Evolutionary conservation across 257 asterid genomes (phyloP).

Genomic region (Solanum medicagineum): DNA sequence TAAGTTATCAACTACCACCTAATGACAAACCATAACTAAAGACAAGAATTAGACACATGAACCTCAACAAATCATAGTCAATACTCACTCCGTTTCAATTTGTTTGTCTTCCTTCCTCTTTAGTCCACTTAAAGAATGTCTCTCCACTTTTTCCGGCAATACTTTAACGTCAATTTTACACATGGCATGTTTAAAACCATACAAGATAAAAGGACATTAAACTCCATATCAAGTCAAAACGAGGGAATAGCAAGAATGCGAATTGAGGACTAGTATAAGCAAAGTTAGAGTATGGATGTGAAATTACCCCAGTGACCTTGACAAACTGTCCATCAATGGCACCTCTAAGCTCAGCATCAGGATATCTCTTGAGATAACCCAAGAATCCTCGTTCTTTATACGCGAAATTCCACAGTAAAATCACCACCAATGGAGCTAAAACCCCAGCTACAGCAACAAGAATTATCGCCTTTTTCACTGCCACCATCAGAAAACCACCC

Average conservation of each 20-base stretch:
- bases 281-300: not conserved
- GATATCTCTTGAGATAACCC: slow-evolving; percentile 42
- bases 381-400: slow-evolving; percentile 33
- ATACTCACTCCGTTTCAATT: not conserved
- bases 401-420: slow-evolving; percentile 49
- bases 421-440: slow-evolving; percentile 26
- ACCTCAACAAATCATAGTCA: not conserved
- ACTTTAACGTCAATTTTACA: not conserved
- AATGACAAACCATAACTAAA: not conserved
- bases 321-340: slow-evolving; percentile 88
- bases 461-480: slow-evolving; percentile 63
- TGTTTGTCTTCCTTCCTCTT: not conserved
- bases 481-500: slow-evolving; percentile 69
- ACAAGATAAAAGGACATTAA: not conserved
- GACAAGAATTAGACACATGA: not conserved
- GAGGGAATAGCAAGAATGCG: not conserved
- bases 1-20: not conserved
- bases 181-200: not conserved
- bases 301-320: slow-evolving; percentile 97
- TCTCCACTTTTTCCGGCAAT: not conserved
- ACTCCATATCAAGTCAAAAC: not conserved
- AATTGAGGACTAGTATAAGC: not conserved
- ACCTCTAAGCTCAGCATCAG: slow-evolving; percentile 84
- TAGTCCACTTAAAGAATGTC: not conserved
- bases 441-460: slow-evolving; percentile 51